phyloP scores from a whole-genome alignment of 441 rosid genomes.

The Mallotus repandus region DNA sequence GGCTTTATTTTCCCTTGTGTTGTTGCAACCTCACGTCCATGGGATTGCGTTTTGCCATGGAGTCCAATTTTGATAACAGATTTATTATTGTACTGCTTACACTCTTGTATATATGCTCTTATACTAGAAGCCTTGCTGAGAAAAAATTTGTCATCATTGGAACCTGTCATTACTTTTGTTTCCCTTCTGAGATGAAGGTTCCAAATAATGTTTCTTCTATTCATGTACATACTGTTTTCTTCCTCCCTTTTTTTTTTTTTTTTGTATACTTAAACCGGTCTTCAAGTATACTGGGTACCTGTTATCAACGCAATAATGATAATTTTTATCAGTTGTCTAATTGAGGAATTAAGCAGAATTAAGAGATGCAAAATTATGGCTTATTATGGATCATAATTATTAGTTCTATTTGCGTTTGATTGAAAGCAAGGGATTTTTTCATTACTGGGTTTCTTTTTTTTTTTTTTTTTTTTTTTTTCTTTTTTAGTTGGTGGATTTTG shows the following conservation, averaged over 20 bases:
- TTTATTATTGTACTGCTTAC: constrained; percentile 3
- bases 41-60: constrained; percentile 18
- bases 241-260: background rate
- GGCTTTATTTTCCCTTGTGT: background rate
- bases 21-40: background rate
- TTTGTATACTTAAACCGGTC: constrained; percentile 23
- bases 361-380: background rate
- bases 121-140: constrained; percentile 15
- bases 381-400: no score
- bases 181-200: constrained; percentile 8
- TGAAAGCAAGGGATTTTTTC: no score
- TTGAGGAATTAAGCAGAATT: background rate
- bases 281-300: background rate
- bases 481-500: no score
- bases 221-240: constrained; percentile 22
- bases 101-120: constrained; percentile 27
- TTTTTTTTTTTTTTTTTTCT: no score
- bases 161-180: background rate
- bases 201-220: constrained; percentile 13
- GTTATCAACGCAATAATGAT: background rate
- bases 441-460: no score
- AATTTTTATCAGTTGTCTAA: background rate
- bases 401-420: no score
- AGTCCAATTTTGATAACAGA: constrained; percentile 35
- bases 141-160: constrained; percentile 14